A percentile compares a stretch with the other conserved stretches of the same genome.
phyloP scores from a whole-genome alignment of 371 early-diverging fungal genomes.

The Sporodiniella umbellata region DNA sequence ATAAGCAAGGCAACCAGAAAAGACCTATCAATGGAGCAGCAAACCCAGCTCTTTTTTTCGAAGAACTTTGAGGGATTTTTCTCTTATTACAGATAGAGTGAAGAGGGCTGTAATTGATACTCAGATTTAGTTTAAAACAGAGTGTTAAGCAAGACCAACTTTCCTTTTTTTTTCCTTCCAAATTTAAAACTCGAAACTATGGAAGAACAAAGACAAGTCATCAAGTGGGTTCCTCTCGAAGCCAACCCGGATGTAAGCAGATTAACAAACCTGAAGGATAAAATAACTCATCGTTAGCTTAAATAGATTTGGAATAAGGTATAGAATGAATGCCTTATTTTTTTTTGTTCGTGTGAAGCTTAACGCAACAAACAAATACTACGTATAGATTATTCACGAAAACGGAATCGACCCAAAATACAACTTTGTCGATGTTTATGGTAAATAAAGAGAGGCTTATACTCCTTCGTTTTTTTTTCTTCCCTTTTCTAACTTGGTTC shows the following conservation, averaged over 20 bases:
- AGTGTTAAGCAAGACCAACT: not conserved
- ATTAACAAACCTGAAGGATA: too few species aligned
- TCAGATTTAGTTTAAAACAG: too few species aligned
- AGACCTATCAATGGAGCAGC: too few species aligned
- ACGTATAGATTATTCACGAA: slow-evolving; percentile 49
- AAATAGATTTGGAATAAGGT: slow-evolving; percentile 68
- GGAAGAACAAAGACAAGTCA: slow-evolving; percentile 11
- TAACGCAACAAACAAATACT: not conserved
- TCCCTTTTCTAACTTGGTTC: too few species aligned
- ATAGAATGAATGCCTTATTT: too few species aligned
- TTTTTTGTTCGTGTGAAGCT: not conserved
- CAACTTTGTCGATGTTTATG: slow-evolving; percentile 63
- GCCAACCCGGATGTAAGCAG: slow-evolving; percentile 73
- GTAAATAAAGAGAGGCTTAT: slow-evolving; percentile 16
- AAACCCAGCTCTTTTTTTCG: too few species aligned
- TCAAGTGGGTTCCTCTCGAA: slow-evolving; percentile 80
- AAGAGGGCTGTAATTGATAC: too few species aligned
- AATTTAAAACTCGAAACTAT: not conserved
- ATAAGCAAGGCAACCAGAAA: too few species aligned
- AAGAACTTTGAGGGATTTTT: too few species aligned
- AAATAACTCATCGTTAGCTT: not conserved
- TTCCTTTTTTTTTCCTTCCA: not conserved
- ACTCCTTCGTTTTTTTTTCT: not conserved
- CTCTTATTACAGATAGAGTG: too few species aligned
- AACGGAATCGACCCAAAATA: slow-evolving; percentile 53